phyloP scores from a whole-genome alignment of 495 filamentous ascomycete species.

The Arthonia radiata region DNA sequence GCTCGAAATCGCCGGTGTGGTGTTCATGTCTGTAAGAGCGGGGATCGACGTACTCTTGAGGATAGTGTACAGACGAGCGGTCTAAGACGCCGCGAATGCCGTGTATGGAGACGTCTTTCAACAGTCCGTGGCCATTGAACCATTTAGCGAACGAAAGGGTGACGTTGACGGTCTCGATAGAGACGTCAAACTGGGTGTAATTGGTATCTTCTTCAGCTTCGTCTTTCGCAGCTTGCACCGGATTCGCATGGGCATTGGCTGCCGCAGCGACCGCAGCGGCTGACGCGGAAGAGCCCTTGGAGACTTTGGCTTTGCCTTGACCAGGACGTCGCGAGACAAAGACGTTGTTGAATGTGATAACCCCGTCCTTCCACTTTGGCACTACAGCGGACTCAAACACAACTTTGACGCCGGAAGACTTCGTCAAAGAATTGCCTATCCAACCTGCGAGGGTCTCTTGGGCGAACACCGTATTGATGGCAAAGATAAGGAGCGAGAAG shows the following conservation, averaged over 20 bases:
- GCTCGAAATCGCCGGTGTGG: conserved; percentile 80
- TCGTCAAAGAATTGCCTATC: conserved; percentile 88
- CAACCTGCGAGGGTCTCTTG: conserved; percentile 88
- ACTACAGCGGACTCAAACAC: conserved; percentile 97
- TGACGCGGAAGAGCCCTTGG: conserved; percentile 69
- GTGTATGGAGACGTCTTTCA: conserved; percentile 79
- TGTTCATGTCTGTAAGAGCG: conserved; percentile 68
- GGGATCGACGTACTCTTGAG: conserved; percentile 51
- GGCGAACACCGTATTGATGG: conserved; percentile 88
- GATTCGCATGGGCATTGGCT: conserved; percentile 43
- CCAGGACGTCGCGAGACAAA: conserved; percentile 85
- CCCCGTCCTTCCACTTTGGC: conserved; percentile 76
- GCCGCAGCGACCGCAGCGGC: conserved; percentile 50
- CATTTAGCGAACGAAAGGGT: conserved; percentile 93
- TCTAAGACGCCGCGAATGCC: conserved; percentile 94
- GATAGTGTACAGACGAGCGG: conserved; percentile 53
- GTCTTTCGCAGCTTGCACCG: conserved; percentile 13
- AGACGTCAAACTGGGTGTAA: conserved; percentile 92
- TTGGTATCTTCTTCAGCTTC: conserved; percentile 68
- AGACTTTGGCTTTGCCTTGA: conserved; percentile 37
- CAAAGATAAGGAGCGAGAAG: conserved; percentile 68
- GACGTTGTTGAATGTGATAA: conserved; percentile 90
- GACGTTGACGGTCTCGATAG: conserved; percentile 85
- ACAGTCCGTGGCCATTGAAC: conserved; percentile 86
- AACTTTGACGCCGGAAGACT: conserved; percentile 81